Base-by-base conservation (phyloP, 108 stramenopile genomes). In the Skeletonema tropicum region DNA sequence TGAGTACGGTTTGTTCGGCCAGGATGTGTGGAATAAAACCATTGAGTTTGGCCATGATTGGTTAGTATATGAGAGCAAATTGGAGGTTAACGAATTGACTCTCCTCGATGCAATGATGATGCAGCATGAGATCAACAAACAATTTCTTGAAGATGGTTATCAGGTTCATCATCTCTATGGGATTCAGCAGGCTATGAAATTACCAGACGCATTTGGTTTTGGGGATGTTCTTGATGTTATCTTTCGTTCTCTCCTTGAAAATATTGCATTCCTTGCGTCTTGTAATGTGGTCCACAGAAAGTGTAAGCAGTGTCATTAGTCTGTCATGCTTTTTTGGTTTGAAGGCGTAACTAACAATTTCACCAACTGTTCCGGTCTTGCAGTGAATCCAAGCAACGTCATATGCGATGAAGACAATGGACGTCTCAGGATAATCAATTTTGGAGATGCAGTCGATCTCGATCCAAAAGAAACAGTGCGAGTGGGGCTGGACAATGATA, bases 381-480 rank as follows among this genome's bases (percentile, higher is more conserved):
- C 32, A 79, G 76, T 92, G 59, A 88, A 90, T 49, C 85, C 90
- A 2, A 76, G 58, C 67, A 92, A 92, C 70, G 57, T 94, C 36
- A 59, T 90, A 31, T 76, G 87, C 19, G 75, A 77, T 6, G 75
- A 30, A 29, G 77, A 55, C 55, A 57, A 68, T 60, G 32, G 38
- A 9, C 83, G 64, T 17, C 77, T 84, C 25, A 69, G 73, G 6
- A 64, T 94, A 52, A 83, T 90, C 23, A 91, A 94, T 75, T 94
- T 92, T 87, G 91, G 93, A 9, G 79, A 80, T 63, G 93, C 93
- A 60, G 89, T 88, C 9, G 93, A 94, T 70, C 79, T 94, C 64
- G 87, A 90, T 60, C 86, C 85, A 36, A 64, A 59, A 35, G 79
- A 79, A n/a, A 79, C 79, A 49, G 66, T 68, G 49, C 85, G 87